These are phyloP conservation scores for Hyaloperonospora brassicae DNA, from an alignment of 352 stramenopile genomes.

Conservation along the genomic window DNA sequence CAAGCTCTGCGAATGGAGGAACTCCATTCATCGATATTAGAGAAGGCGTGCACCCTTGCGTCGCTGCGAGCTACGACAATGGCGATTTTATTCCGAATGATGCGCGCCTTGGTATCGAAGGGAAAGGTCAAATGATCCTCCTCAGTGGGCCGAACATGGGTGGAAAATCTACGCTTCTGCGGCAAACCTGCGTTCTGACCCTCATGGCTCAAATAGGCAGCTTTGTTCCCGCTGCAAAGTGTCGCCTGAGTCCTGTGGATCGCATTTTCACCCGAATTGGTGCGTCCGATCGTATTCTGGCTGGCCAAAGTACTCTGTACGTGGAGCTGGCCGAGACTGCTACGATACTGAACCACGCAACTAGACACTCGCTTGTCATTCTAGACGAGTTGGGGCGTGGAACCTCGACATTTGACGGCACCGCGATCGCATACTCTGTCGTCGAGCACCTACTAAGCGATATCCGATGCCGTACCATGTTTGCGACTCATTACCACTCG, in stretches of 20 bases:
- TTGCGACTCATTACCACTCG: conserved; percentile 98
- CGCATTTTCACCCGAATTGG: conserved; percentile 99
- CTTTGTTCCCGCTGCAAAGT: conserved; percentile 94
- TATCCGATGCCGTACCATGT: conserved; percentile 91
- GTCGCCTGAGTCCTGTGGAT: conserved; percentile 93
- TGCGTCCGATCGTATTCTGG: conserved; percentile 95
- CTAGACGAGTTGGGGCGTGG: conserved; percentile 98
- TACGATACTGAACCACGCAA: conserved; percentile 94
- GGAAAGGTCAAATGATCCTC: conserved; percentile 76
- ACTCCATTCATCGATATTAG: conserved; percentile 85
- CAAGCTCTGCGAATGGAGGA: conserved; percentile 33
- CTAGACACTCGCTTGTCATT: conserved; percentile 93
- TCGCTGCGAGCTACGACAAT: conserved; percentile 71
- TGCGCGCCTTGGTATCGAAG: conserved; percentile 77
- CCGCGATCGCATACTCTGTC: conserved; percentile 96
- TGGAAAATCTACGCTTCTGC: conserved; percentile 96
- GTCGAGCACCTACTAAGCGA: conserved; percentile 88
- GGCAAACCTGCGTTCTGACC: conserved; percentile 95
- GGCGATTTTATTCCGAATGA: conserved; percentile 97
- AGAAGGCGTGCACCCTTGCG: conserved; percentile 92
- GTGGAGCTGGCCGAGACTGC: conserved; percentile 98
- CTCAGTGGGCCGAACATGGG: conserved; percentile 98
- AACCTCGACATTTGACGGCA: conserved; percentile 98
- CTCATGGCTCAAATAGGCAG: conserved; percentile 99
- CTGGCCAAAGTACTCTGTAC: conserved; percentile 99